A percentile compares a stretch with the other conserved stretches of the same genome.
These are phyloP conservation scores for Coffea eugenioides DNA, from an alignment of 257 asterid species.

Conservation along the genomic window DNA sequence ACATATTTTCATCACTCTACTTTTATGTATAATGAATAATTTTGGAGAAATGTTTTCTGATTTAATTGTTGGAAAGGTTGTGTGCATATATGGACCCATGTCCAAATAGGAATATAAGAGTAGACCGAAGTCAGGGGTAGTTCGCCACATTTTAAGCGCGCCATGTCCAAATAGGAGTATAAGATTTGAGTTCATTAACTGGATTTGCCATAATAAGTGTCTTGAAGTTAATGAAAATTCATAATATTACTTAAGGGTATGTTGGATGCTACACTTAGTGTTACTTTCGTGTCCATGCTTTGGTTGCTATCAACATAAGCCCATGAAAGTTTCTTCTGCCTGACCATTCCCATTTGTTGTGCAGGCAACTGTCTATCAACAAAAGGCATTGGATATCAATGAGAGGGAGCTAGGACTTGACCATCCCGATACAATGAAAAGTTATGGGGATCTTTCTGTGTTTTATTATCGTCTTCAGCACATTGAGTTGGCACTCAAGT, in stretches of 20 bases:
- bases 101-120: neutral
- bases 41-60: neutral
- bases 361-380: conserved; percentile 96
- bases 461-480: conserved; percentile 98
- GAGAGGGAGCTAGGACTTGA: conserved; percentile 99
- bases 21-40: neutral
- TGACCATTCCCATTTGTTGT: conserved; percentile 19
- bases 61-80: neutral
- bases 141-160: no score
- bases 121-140: no score
- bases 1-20: neutral
- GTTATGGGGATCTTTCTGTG: conserved; percentile 98
- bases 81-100: neutral
- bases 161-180: neutral
- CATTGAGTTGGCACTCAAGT: conserved; percentile 94
- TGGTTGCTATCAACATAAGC: neutral
- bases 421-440: conserved; percentile 99
- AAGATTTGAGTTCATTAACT: neutral
- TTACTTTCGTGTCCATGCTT: neutral
- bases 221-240: neutral
- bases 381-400: conserved; percentile 94
- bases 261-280: neutral
- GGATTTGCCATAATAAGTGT: neutral
- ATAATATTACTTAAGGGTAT: neutral
- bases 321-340: conserved; percentile 17